Evolutionary conservation across 352 stramenopile species (phyloP).

Genomic region (Elongisporangium anandrum): DNA sequence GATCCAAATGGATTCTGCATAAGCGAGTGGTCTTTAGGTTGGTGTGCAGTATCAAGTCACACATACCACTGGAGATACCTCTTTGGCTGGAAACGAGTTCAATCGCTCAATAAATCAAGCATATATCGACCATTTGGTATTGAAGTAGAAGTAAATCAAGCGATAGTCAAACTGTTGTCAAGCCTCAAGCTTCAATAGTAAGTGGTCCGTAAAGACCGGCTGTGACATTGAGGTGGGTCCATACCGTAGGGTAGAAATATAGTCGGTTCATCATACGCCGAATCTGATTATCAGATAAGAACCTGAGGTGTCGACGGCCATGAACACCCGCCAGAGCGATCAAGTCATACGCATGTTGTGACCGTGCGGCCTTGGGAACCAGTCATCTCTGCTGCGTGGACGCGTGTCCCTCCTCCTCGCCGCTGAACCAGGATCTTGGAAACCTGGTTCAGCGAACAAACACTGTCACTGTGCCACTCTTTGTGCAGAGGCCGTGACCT

Average conservation of each 20-base stretch:
- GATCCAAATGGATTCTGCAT: no score
- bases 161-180: no score
- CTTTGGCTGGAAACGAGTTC: no score
- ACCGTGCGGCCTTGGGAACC: neutral
- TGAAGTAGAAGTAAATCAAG: no score
- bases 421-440: neutral
- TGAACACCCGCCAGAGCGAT: neutral
- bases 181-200: no score
- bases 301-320: neutral
- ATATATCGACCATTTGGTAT: no score
- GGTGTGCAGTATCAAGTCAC: no score
- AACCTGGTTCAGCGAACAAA: neutral
- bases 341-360: neutral
- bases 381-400: neutral
- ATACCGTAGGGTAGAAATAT: neutral
- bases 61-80: no score
- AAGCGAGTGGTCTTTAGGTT: no score
- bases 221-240: no score
- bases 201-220: no score
- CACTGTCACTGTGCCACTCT: neutral
- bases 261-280: neutral
- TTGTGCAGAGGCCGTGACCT: neutral
- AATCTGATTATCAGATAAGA: neutral
- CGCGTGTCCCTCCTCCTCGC: neutral
- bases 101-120: no score